Evolutionary conservation across 768 basidiomycete genomes (phyloP), one percentile per base, ranked within the genome.

Genomic region (Crepidotus variabilis): DNA sequence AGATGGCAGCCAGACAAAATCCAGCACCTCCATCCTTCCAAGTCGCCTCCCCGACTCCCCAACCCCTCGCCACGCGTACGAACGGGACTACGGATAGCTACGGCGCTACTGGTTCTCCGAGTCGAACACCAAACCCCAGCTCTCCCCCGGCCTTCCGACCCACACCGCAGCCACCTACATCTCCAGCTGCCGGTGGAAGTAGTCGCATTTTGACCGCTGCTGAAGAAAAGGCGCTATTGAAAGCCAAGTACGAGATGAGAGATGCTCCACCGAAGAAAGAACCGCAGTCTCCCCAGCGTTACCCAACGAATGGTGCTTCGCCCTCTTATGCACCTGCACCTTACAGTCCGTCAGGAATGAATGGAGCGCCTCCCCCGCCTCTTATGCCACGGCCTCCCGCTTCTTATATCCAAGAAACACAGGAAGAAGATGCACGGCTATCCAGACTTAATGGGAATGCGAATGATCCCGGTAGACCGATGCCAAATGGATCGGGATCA

Each of bases 401-500:
- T 6, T 86, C 88, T 54, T 92, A 92, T 66, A 90, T 93, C 58
- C 82, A 87, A 60, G 87, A 92, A 72, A 92, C 90, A 16, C 85
- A 82, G 58, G 86, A 86, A 61, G 89, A 86, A 61, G 88, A 92
- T 61, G 72, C 79, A 14, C 79, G 87, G 14, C 75, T 84, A 10
- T 78, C 79, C 33, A 69, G 70, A 47, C 65, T 69, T 52, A 75
- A 71, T 52, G 50, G 55, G 2, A 39, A 32, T 14, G n/a, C 51
- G 11, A 50, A 56, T 21, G 50, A 34, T 13, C 39, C 39, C 3
- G 13, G 39, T 43, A 14, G 39, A 20, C 5, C 39, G 13, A 16
- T 16, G 13, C 39, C 39, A 14, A 43, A 43, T 20, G 39, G 39
- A 20, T 3, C 39, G 18, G 39, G 39, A 5, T 43, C 39, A 16